These are phyloP conservation scores for Ilex asprella DNA, from an alignment of 257 asterid genomes.

Conservation along the genomic window DNA sequence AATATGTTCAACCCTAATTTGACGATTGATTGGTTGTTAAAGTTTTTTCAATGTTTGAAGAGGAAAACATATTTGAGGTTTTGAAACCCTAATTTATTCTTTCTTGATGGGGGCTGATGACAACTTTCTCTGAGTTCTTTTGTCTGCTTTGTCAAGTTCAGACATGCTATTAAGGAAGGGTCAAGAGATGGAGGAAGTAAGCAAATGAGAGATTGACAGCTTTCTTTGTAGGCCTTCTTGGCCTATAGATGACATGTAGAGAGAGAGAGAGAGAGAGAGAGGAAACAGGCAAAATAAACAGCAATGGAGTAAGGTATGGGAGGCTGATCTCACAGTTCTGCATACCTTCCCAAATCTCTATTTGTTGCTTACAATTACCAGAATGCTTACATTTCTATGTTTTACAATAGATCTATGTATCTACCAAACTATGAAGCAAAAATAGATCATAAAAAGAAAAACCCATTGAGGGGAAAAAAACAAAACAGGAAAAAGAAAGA, in stretches of 20 bases:
- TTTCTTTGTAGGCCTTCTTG: slow-evolving; percentile 18
- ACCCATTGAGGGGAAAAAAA: slow-evolving; percentile 22
- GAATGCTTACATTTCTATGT: slow-evolving; percentile 10
- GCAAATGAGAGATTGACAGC: slow-evolving; percentile 53
- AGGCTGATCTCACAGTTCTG: slow-evolving; percentile 39
- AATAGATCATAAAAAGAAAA: slow-evolving; percentile 31
- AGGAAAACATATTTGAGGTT: background rate
- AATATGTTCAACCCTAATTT: too few relatives aligned
- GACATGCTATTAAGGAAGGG: slow-evolving; percentile 22
- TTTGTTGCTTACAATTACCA: slow-evolving; percentile 25
- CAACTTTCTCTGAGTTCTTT: slow-evolving; percentile 27
- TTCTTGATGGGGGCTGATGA: slow-evolving; percentile 20
- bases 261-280: slow-evolving; percentile 12
- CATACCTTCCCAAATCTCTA: slow-evolving; percentile 28
- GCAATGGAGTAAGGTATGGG: slow-evolving; percentile 28
- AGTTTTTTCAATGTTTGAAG: background rate
- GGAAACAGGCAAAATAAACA: background rate
- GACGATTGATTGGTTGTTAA: background rate
- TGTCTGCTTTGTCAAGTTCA: slow-evolving; percentile 24
- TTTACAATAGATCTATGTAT: slow-evolving; percentile 43
- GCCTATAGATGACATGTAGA: slow-evolving; percentile 18
- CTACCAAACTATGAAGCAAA: slow-evolving; percentile 22
- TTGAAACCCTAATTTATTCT: slow-evolving; percentile 20
- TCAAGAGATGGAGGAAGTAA: slow-evolving; percentile 9
- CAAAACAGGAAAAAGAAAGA: slow-evolving; percentile 24